Evolutionary conservation across 805 yeast genomes (phyloP).

Genomic region (Ogataea paradorogensis): DNA sequence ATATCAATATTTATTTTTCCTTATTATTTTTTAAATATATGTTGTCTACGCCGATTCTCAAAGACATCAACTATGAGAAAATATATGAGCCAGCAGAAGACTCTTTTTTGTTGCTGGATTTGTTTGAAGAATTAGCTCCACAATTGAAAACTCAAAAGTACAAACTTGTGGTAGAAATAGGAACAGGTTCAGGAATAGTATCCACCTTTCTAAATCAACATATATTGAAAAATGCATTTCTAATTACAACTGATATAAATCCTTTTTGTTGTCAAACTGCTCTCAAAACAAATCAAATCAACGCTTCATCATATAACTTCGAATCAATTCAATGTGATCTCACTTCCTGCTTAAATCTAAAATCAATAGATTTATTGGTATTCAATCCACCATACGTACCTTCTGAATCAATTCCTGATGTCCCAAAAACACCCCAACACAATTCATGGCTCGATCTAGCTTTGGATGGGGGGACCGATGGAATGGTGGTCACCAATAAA

Average conservation of each 20-base stretch:
- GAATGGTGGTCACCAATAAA: constrained; percentile 79
- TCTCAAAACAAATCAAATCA: constrained; percentile 35
- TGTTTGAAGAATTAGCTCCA: constrained; percentile 59
- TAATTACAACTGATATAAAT: constrained; percentile 75
- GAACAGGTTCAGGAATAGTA: constrained; percentile 90
- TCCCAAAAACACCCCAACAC: constrained; percentile 44
- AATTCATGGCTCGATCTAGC: constrained; percentile 83
- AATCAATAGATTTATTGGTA: constrained; percentile 64
- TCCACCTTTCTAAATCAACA: constrained; percentile 68
- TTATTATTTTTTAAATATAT: constrained; percentile 35
- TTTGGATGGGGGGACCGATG: constrained; percentile 82
- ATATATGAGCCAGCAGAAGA: constrained; percentile 97
- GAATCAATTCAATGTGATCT: constrained; percentile 59
- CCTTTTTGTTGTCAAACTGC: constrained; percentile 68
- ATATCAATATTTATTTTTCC: not conserved
- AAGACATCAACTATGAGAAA: constrained; percentile 54
- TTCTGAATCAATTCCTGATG: constrained; percentile 64
- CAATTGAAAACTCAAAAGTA: constrained; percentile 31
- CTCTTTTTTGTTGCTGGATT: constrained; percentile 77
- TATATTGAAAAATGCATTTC: constrained; percentile 51
- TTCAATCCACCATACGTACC: constrained; percentile 99
- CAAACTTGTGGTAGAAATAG: constrained; percentile 73
- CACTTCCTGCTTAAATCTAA: constrained; percentile 44
- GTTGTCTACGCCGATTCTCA: constrained; percentile 76
- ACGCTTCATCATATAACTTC: constrained; percentile 27